Base-by-base conservation (phyloP, 345 rosid species). In the Pseudoturritis turrita region DNA sequence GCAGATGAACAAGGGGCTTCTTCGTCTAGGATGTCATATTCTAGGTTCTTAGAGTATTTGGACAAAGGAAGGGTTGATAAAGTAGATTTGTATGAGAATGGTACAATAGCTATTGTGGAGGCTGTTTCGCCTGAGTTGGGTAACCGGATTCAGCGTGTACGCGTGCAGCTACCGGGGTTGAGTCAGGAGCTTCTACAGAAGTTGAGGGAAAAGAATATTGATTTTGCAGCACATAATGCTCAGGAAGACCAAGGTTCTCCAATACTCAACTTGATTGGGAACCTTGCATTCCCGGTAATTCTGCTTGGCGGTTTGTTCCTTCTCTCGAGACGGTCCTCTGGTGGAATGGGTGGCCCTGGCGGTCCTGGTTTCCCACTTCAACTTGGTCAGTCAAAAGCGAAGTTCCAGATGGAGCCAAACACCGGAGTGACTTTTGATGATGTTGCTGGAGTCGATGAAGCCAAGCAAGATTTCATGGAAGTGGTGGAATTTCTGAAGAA, bases 321-420 rank as follows among this genome's bases (percentile, higher is more conserved):
- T 78, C 91, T 94, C 56, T 94, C 98, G 23, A 88, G 97, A 31
- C 83, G 96, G 25, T 94, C 98, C 9, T 83, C 91, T n/a, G 97
- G 97, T 76, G 97, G 98, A 68, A 91, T 89, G 97, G 98, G 98
- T 49, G 98, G 97, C n/a, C 97, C 97, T 31, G 98, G 98, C 58
- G 97, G 97, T 26, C 96, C 95, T 62, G 98, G 98, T 46, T 86
- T 83, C 62, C 98, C 98, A 7, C 86, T 91, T 19, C 62, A 72
- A 41, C 78, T 94, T 65, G 98, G 97, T 72, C 96, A 91, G 76
- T 94, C 98, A 0, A 91, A 88, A 72, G 97, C 98, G 4, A 94
- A 94, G 87, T 94, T 94, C 82, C 98, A 91, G 72, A 94, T 94
- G 98, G 97, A 94, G 62, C 96, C 97, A 13, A 94, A 84, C 79